phyloP scores from a whole-genome alignment of 2,329 filamentous ascomycete species.

The Apiospora kogelbergensis region DNA sequence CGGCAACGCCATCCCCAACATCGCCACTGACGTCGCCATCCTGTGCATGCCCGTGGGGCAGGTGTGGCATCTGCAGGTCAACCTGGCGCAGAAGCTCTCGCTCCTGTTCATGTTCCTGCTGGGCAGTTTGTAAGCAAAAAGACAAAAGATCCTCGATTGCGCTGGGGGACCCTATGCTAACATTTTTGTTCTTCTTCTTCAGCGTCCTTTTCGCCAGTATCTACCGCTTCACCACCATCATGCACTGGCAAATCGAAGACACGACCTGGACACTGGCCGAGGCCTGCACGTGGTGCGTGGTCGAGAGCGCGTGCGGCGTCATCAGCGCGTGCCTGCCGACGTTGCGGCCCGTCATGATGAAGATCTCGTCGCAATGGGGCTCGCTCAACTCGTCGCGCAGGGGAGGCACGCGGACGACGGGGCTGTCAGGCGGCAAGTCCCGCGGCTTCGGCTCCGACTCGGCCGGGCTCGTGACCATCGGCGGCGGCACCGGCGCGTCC shows the following conservation, averaged over 20 bases:
- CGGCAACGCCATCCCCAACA: slow-evolving; percentile 43
- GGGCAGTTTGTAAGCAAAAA: slow-evolving; percentile 32
- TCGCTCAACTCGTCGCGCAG: not conserved
- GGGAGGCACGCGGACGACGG: not conserved
- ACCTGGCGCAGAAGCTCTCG: slow-evolving; percentile 21
- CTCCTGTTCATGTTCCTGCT: slow-evolving; percentile 31
- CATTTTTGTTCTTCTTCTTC: not conserved
- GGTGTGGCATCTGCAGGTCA: slow-evolving; percentile 31
- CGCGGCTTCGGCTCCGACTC: not conserved
- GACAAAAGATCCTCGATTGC: not conserved
- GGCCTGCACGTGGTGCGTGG: slow-evolving; percentile 32
- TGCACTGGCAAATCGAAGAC: slow-evolving; percentile 27
- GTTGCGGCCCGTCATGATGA: slow-evolving; percentile 32
- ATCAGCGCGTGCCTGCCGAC: slow-evolving; percentile 44
- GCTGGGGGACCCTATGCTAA: not conserved
- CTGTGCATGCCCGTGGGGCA: slow-evolving; percentile 30
- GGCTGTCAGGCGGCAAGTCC: not conserved
- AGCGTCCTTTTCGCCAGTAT: slow-evolving; percentile 30
- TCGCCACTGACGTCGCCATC: slow-evolving; percentile 38
- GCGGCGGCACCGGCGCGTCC: not conserved
- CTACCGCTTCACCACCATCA: slow-evolving; percentile 31
- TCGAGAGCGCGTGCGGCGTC: slow-evolving; percentile 35
- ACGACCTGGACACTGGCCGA: slow-evolving; percentile 29
- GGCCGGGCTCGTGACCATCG: slow-evolving; percentile 2
- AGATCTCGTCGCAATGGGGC: not conserved